Conservation (phyloP, 2,329 filamentous ascomycete genomes). For the Fusarium sp. region DNA sequence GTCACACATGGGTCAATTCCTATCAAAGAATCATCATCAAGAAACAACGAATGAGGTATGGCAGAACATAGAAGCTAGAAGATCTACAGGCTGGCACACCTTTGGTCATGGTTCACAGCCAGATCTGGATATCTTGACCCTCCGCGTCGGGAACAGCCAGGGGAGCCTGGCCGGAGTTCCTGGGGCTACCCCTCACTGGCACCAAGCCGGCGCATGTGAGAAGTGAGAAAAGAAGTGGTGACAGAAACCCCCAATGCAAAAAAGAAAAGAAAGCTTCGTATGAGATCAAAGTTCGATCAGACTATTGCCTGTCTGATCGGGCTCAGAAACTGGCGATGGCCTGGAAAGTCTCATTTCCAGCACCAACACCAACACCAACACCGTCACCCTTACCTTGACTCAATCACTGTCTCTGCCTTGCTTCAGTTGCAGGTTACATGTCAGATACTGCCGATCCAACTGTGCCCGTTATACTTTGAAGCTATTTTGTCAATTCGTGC, state of each 20-base stretch:
- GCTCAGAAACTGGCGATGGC: neutral
- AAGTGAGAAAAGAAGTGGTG: conserved; percentile 39
- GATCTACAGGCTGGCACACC: conserved; percentile 37
- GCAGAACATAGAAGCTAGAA: neutral
- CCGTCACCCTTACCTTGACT: conserved; percentile 10
- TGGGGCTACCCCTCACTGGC: conserved; percentile 45
- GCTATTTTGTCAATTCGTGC: conserved; percentile 31
- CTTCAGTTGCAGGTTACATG: conserved; percentile 26
- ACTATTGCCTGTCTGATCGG: conserved; percentile 7
- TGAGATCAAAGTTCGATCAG: neutral
- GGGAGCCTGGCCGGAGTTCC: conserved; percentile 43
- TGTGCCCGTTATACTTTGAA: conserved; percentile 16
- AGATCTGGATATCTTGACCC: conserved; percentile 41
- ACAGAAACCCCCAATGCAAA: conserved; percentile 16
- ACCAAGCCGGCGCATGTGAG: conserved; percentile 34
- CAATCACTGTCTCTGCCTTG: conserved; percentile 28
- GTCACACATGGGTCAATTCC: conserved; percentile 3
- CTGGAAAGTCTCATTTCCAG: conserved; percentile 1
- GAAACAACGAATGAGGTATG: conserved; percentile 20
- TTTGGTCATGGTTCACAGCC: conserved; percentile 39
- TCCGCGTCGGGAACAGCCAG: conserved; percentile 38
- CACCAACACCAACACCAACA: neutral
- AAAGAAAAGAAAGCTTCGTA: conserved; percentile 10
- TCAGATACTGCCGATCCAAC: conserved; percentile 29
- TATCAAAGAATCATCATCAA: conserved; percentile 4